Evolutionary conservation across 2,329 filamentous ascomycete genomes (phyloP).

Genomic region (Pseudocercospora pini-densiflorae): DNA sequence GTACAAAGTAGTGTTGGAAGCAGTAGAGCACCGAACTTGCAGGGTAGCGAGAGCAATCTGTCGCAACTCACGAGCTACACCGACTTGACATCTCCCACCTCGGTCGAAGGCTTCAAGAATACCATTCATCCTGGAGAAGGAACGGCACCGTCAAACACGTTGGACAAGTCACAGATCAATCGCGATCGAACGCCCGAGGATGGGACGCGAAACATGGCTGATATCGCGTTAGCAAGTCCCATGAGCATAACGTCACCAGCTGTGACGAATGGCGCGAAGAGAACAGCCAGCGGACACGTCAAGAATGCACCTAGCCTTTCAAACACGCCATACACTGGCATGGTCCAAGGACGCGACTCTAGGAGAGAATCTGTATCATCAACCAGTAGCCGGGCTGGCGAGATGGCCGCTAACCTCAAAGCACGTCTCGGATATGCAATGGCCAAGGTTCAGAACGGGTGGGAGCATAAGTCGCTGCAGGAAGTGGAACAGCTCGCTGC

Average conservation of each 20-base stretch:
- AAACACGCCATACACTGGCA: slow-evolving; percentile 37
- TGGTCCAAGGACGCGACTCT: slow-evolving; percentile 51
- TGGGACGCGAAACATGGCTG: slow-evolving; percentile 26
- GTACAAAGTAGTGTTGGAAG: slow-evolving; percentile 34
- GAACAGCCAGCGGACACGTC: slow-evolving; percentile 75
- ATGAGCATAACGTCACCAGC: slow-evolving; percentile 48
- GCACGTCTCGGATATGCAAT: slow-evolving; percentile 90
- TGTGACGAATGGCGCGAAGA: slow-evolving; percentile 64
- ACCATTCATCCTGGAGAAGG: slow-evolving; percentile 2
- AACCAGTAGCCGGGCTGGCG: slow-evolving; percentile 72
- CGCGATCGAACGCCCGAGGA: slow-evolving; percentile 26
- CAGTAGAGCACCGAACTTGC: slow-evolving; percentile 17
- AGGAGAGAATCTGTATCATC: slow-evolving; percentile 73
- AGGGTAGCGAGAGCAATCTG: slow-evolving; percentile 33
- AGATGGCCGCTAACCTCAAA: slow-evolving; percentile 82
- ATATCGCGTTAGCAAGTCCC: slow-evolving; percentile 42
- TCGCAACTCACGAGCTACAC: slow-evolving; percentile 39
- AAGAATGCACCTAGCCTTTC: slow-evolving; percentile 61
- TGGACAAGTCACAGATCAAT: slow-evolving; percentile 13
- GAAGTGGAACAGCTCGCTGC: slow-evolving; percentile 78
- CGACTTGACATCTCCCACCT: slow-evolving; percentile 36
- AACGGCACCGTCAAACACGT: neutral
- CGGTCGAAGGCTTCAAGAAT: slow-evolving; percentile 20
- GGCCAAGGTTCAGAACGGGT: slow-evolving; percentile 88
- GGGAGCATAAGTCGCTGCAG: slow-evolving; percentile 77